phyloP scores from a whole-genome alignment of 2,329 filamentous ascomycete species.

The Cladosporium sp. region DNA sequence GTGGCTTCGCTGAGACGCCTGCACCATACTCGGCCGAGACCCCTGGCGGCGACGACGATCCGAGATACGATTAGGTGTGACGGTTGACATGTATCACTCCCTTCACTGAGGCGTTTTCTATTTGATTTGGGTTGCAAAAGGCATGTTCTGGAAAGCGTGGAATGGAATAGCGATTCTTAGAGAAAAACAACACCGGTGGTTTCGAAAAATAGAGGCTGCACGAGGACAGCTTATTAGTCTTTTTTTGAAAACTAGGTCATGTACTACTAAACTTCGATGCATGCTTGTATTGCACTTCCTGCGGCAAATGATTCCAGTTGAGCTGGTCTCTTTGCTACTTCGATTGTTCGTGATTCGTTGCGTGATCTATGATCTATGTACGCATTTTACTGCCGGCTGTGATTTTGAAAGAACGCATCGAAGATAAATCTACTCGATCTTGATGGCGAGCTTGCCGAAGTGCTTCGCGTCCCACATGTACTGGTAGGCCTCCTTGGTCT shows the following conservation, averaged over 20 bases:
- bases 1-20: constrained; percentile 50
- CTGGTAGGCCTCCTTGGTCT: constrained; percentile 49
- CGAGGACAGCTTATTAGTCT: background rate
- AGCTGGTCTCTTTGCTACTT: background rate
- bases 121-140: background rate
- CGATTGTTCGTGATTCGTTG: background rate
- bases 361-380: background rate
- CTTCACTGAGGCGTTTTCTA: background rate
- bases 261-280: too few species aligned
- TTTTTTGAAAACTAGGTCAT: background rate
- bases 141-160: background rate
- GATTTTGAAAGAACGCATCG: background rate
- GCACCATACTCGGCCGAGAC: constrained; percentile 52
- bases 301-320: too few species aligned
- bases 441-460: constrained; percentile 40
- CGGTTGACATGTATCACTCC: background rate
- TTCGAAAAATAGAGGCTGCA: too few species aligned
- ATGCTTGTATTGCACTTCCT: too few species aligned
- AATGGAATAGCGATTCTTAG: background rate
- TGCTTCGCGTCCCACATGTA: constrained; percentile 46
- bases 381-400: background rate
- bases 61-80: constrained; percentile 35
- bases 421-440: constrained; percentile 29
- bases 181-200: too few species aligned
- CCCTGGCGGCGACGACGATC: constrained; percentile 45